Percentiles rank a stretch among this genome's conserved stretches.
phyloP scores from a whole-genome alignment of 805 yeast genomes.

The Candida nanaspora region DNA sequence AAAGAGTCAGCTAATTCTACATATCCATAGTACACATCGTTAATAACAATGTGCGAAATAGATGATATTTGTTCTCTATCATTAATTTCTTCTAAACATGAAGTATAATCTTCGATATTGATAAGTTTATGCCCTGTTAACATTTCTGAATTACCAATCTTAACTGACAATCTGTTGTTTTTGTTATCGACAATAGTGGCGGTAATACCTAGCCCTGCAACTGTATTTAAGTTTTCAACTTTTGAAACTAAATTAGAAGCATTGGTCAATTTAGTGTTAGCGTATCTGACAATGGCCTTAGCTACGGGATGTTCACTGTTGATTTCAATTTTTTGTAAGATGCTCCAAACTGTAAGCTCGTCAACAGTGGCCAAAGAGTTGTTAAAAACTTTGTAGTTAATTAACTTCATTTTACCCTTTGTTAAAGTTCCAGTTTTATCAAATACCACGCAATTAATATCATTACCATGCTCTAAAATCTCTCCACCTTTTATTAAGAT shows the following conservation, averaged over 20 bases:
- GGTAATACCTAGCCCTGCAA: constrained; percentile 40
- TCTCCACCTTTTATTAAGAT: constrained; percentile 92
- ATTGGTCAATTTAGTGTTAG: constrained; percentile 5
- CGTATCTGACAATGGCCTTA: constrained; percentile 47
- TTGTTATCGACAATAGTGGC: constrained; percentile 17
- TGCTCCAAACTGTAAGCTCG: constrained; percentile 36
- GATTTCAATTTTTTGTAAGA: constrained; percentile 53
- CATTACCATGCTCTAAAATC: constrained; percentile 65
- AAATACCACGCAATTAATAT: constrained; percentile 62
- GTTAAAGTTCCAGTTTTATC: constrained; percentile 98
- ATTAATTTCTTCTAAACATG: constrained; percentile 5
- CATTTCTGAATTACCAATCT: constrained; percentile 48
- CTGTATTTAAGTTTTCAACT: constrained; percentile 28
- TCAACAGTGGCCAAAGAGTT: constrained; percentile 2
- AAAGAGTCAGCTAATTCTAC: constrained; percentile 62
- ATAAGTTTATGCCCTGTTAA: constrained; percentile 21
- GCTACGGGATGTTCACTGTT: constrained; percentile 89
- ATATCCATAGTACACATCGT: constrained; percentile 54
- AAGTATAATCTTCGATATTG: constrained; percentile 14
- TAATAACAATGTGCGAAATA: constrained; percentile 38
- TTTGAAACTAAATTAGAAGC: constrained; percentile 1
- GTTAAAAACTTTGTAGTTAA: constrained; percentile 15
- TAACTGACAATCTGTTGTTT: constrained; percentile 25
- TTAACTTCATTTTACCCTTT: constrained; percentile 62
- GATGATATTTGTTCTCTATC: constrained; percentile 11